Conservation (phyloP, 129 eudicot genomes). For the sunflower (Helianthus annuus) region DNA sequence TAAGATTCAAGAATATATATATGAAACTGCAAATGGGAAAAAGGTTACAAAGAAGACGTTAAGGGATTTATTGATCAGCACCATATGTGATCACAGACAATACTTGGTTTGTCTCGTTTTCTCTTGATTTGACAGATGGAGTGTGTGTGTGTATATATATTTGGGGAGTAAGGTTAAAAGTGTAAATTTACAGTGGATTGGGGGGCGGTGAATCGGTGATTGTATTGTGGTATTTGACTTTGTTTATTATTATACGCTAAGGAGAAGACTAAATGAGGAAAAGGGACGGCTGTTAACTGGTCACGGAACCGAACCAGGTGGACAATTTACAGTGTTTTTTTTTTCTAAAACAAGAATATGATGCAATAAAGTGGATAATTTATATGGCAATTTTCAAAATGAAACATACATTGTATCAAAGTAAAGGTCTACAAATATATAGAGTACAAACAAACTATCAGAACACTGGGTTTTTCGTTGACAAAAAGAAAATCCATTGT, state of each 20-base stretch:
- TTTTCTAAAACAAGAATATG: too few relatives aligned
- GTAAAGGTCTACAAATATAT: too few relatives aligned
- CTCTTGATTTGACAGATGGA: not conserved
- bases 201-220: not conserved
- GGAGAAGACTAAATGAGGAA: constrained; percentile 4
- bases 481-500: too few relatives aligned
- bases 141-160: not conserved
- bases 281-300: constrained; percentile 17
- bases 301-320: constrained; percentile 24
- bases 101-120: not conserved
- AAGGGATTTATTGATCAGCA: constrained; percentile 66
- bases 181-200: not conserved
- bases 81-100: not conserved
- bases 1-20: constrained; percentile 27
- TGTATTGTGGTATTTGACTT: constrained; percentile 15
- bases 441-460: too few relatives aligned
- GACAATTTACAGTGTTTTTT: too few relatives aligned
- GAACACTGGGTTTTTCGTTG: too few relatives aligned
- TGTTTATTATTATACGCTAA: not conserved
- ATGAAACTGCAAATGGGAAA: not conserved
- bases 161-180: constrained; percentile 16
- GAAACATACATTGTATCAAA: too few relatives aligned
- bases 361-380: too few relatives aligned
- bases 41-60: constrained; percentile 30
- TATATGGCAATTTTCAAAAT: too few relatives aligned